These are phyloP conservation scores for Pyrenophora graminea DNA, from an alignment of 2,329 filamentous ascomycete species.

Conservation along the genomic window DNA sequence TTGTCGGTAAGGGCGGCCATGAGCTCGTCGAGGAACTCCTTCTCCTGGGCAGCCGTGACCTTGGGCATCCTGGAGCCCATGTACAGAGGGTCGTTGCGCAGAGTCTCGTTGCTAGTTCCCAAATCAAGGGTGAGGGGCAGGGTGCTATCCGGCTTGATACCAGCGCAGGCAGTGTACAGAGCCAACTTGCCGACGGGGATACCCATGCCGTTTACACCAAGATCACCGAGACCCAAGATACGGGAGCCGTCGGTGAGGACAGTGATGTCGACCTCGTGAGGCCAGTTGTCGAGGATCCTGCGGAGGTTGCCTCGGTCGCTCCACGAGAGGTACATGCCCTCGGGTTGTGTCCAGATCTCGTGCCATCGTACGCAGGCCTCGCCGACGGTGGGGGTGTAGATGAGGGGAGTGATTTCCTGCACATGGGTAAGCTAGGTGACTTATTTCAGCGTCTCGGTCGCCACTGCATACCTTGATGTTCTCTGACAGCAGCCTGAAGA, in stretches of 20 bases:
- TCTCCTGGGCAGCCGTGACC: slow-evolving; percentile 75
- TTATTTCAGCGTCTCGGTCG: background rate
- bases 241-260: slow-evolving; percentile 96
- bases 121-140: slow-evolving; percentile 66
- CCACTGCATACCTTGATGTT: slow-evolving; percentile 60
- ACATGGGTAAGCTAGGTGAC: slow-evolving; percentile 36
- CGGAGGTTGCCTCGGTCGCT: slow-evolving; percentile 89
- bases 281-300: slow-evolving; percentile 92
- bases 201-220: slow-evolving; percentile 96
- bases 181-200: slow-evolving; percentile 97
- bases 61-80: slow-evolving; percentile 86
- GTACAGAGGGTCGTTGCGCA: slow-evolving; percentile 82
- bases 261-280: slow-evolving; percentile 90
- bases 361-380: slow-evolving; percentile 97
- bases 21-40: slow-evolving; percentile 94
- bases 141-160: slow-evolving; percentile 78
- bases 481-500: slow-evolving; percentile 78
- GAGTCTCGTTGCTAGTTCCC: slow-evolving; percentile 65
- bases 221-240: slow-evolving; percentile 88
- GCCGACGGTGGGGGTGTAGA: slow-evolving; percentile 89
- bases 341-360: slow-evolving; percentile 90
- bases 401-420: slow-evolving; percentile 77
- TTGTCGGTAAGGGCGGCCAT: slow-evolving; percentile 86
- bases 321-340: slow-evolving; percentile 94
- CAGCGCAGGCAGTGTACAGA: slow-evolving; percentile 92